phyloP scores from a whole-genome alignment of 148 eudicot species.

The Persicaria maculosa region DNA sequence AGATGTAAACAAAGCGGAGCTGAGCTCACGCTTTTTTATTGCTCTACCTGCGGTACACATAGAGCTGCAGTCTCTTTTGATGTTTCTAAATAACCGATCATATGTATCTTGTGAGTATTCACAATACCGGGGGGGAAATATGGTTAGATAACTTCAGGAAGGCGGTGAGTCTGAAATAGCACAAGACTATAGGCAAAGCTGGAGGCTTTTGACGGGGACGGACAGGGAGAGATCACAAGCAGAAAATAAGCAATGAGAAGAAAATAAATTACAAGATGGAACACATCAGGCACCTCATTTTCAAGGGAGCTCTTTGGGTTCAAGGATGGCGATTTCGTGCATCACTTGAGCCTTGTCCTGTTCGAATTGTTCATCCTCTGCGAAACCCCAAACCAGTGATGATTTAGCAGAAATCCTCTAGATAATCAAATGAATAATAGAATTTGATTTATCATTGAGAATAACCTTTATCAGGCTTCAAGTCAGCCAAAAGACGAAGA shows the following conservation, averaged over 20 bases:
- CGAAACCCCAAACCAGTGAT: slow-evolving; percentile 14
- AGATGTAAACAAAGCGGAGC: slow-evolving; percentile 5
- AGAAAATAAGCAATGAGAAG: not conserved
- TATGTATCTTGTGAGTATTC: not conserved
- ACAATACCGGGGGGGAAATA: not conserved
- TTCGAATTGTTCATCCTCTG: slow-evolving; percentile 41
- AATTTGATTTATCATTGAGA: not conserved
- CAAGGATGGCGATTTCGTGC: slow-evolving; percentile 38
- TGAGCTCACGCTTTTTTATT: slow-evolving; percentile 2
- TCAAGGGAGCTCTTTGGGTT: slow-evolving; percentile 28
- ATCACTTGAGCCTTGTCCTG: slow-evolving; percentile 39
- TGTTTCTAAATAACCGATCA: not conserved
- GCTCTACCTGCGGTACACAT: not conserved
- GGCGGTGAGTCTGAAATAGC: not conserved
- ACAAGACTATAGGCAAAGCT: not conserved
- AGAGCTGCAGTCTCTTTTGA: slow-evolving; percentile 3
- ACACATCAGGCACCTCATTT: not conserved
- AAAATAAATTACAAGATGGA: not conserved
- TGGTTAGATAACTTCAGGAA: not conserved
- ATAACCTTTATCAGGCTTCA: slow-evolving; percentile 43
- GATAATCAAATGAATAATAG: not conserved
- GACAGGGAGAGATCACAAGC: not conserved
- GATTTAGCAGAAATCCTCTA: not conserved
- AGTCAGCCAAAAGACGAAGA: slow-evolving; percentile 40
- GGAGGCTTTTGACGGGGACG: not conserved